Evolutionary conservation across 2,329 filamentous ascomycete species (phyloP).

Genomic region (Biscogniauxia marginata): DNA sequence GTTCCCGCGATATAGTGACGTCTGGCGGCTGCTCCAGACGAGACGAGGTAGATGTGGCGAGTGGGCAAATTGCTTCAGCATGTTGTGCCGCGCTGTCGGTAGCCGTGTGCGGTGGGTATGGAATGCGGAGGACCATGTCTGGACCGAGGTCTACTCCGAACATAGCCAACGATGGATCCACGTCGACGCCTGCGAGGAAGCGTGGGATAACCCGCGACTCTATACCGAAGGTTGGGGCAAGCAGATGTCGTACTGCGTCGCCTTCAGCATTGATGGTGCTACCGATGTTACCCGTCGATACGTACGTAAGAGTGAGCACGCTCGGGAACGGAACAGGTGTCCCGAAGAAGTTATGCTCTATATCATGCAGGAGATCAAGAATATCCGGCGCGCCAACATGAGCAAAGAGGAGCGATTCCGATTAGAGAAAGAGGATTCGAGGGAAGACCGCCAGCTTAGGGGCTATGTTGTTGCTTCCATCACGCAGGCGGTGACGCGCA

Average conservation of each 20-base stretch:
- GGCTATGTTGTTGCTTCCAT: slow-evolving; percentile 73
- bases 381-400: slow-evolving; percentile 78
- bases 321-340: slow-evolving; percentile 72
- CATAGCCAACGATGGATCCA: slow-evolving; percentile 95
- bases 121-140: slow-evolving; percentile 96
- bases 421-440: slow-evolving; percentile 75
- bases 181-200: slow-evolving; percentile 89
- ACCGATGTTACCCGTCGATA: slow-evolving; percentile 67
- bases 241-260: slow-evolving; percentile 95
- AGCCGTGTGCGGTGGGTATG: slow-evolving; percentile 94
- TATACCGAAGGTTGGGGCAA: slow-evolving; percentile 96
- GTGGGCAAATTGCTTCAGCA: slow-evolving; percentile 98
- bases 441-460: slow-evolving; percentile 73
- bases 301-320: slow-evolving; percentile 69
- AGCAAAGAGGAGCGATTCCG: slow-evolving; percentile 80
- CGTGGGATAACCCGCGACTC: slow-evolving; percentile 89
- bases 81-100: slow-evolving; percentile 92
- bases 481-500: slow-evolving; percentile 68
- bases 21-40: slow-evolving; percentile 87
- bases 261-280: slow-evolving; percentile 86
- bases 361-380: slow-evolving; percentile 88
- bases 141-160: slow-evolving; percentile 96
- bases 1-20: slow-evolving; percentile 92
- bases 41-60: slow-evolving; percentile 85
- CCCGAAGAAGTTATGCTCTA: slow-evolving; percentile 88